Conservation (phyloP, 441 rosid genomes). For the Populus hybrid region DNA sequence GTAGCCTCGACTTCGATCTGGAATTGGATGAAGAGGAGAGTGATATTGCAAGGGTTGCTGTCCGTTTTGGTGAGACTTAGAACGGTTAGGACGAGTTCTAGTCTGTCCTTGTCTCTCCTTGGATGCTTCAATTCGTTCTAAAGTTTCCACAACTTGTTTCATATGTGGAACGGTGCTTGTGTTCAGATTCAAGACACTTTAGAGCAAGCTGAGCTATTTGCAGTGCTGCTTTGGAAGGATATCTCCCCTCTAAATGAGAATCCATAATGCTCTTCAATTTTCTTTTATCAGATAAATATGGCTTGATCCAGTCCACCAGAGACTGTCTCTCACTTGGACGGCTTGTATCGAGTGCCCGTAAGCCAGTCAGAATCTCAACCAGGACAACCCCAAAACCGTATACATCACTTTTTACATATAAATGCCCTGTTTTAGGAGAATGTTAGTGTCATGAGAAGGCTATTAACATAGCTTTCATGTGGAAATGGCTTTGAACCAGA, state of each 20-base stretch:
- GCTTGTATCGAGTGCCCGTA: slow-evolving; percentile 54
- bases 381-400: slow-evolving; percentile 83
- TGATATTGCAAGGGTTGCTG: too few relatives aligned
- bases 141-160: too few relatives aligned
- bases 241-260: slow-evolving; percentile 58
- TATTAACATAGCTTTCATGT: slow-evolving; percentile 4
- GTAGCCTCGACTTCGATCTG: too few relatives aligned
- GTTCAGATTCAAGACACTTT: too few relatives aligned
- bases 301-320: slow-evolving; percentile 70
- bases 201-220: slow-evolving; percentile 64
- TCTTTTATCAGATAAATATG: slow-evolving; percentile 50
- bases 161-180: too few relatives aligned
- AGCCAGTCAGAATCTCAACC: slow-evolving; percentile 71
- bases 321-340: slow-evolving; percentile 56
- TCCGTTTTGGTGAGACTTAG: too few relatives aligned
- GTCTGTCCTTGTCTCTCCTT: too few relatives aligned
- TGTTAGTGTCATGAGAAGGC: not conserved
- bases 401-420: slow-evolving; percentile 83
- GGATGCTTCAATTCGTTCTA: too few relatives aligned
- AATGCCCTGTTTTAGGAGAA: slow-evolving; percentile 50
- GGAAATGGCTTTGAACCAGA: not conserved
- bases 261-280: slow-evolving; percentile 65
- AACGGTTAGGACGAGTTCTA: too few relatives aligned
- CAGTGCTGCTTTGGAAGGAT: slow-evolving; percentile 55
- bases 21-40: too few relatives aligned